These are phyloP conservation scores for Panicum miliaceum DNA, from an alignment of 176 grass and related monocot species.

Conservation along the genomic window DNA sequence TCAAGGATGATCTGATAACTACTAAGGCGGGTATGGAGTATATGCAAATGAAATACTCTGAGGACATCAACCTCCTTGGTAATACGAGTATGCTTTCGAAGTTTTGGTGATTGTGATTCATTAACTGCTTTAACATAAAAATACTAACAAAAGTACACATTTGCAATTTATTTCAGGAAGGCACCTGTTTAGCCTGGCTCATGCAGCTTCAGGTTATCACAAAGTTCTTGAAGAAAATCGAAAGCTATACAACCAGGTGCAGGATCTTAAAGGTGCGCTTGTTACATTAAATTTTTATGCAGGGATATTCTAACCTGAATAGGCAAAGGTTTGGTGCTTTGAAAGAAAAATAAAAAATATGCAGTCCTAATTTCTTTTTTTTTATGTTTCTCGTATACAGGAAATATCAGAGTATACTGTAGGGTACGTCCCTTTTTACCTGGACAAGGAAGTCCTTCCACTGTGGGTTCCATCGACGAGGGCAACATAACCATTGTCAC, in stretches of 20 bases:
- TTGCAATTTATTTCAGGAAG: constrained; percentile 69
- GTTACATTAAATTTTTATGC: constrained; percentile 17
- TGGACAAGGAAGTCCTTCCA: constrained; percentile 78
- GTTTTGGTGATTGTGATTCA: constrained; percentile 26
- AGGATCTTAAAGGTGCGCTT: constrained; percentile 94
- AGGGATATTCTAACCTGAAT: background rate
- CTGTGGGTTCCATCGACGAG: constrained; percentile 79
- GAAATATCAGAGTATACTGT: constrained; percentile 98
- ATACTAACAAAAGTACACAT: constrained; percentile 32
- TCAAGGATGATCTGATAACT: constrained; percentile 70
- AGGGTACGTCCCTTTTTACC: constrained; percentile 91
- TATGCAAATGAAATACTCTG: constrained; percentile 84
- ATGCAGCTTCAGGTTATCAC: constrained; percentile 91
- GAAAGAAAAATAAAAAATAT: constrained; percentile 5
- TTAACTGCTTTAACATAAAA: constrained; percentile 27
- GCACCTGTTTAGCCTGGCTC: constrained; percentile 78
- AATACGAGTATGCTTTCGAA: constrained; percentile 39
- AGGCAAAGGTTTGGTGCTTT: constrained; percentile 9
- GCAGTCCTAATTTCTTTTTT: constrained; percentile 45
- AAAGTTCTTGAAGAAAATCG: constrained; percentile 99
- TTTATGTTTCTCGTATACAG: constrained; percentile 47
- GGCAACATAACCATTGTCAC: constrained; percentile 82
- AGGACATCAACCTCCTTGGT: constrained; percentile 83
- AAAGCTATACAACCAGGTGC: constrained; percentile 96
- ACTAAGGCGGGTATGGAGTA: constrained; percentile 86